Base-by-base conservation (phyloP, 2,329 filamentous ascomycete species). In the Biscogniauxia sp. region DNA sequence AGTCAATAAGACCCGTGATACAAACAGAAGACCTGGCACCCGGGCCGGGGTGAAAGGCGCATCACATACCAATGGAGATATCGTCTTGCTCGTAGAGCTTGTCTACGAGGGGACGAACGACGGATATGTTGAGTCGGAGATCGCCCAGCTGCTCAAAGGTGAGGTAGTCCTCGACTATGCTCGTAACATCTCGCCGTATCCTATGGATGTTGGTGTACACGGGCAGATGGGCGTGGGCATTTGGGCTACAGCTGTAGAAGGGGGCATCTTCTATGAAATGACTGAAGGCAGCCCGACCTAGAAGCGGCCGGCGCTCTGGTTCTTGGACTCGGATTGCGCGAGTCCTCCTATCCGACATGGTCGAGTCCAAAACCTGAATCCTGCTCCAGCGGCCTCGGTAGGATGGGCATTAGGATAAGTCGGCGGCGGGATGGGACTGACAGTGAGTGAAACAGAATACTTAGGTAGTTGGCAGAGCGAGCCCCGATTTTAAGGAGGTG, bases 21-120 rank as follows among this genome's bases (percentile, higher is more conserved):
- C n/a, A n/a, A n/a, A n/a, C n/a, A n/a, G n/a, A n/a, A n/a, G n/a
- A n/a, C n/a, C n/a, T n/a, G n/a, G n/a, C n/a, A n/a, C n/a, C n/a
- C n/a, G n/a, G n/a, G n/a, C n/a, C n/a, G n/a, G n/a, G 20, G 4
- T 3, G 49, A 20, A 59, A 23, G 23, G 45, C 54, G 19, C 45
- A 20, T 32, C 8, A 69, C 80, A 65, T 76, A 89, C 87, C 83
- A 58, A 93, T 87, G 1, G 91, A 94, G 49, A 93, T 88, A 77
- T 95, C 92, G 61, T 91, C 84, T 61, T 88, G 82, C 68, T 91
- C 87, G 72, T 92, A 95, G 8, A 94, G 83, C 72, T 91, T 89
- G 72, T 95, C 90, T n/a, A 95, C 90, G 25, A 95, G 77, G 0
- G 92, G 92, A 60, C 92, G 85, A 20, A 95, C 88, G 52, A 95